Base-by-base conservation (phyloP, 2,329 filamentous ascomycete species). In the Aspergillus sclerotialis region DNA sequence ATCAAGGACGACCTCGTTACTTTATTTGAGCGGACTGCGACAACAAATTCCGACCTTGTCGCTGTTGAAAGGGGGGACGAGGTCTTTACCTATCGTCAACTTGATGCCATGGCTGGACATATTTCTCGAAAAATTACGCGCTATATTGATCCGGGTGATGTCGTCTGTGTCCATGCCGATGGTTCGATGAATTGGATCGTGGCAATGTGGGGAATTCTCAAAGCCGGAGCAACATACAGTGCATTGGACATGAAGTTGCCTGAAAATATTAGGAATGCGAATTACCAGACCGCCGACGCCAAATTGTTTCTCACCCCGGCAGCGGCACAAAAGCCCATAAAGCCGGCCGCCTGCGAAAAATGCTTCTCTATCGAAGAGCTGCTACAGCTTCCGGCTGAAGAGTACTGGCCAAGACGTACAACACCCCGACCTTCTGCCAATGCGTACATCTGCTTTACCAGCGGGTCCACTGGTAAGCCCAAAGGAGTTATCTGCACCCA, bases 401-500 rank as follows among this genome's bases (percentile, higher is more conserved):
- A 16, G 14, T 11, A 18, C 4, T 30, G 28, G 28, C 28, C 16
- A 12, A 30, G 10, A 7, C 28, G 21, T 12, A 21, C 29, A 10
- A n/a, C n/a, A n/a, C n/a, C n/a, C n/a, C n/a, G n/a, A n/a, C 24
- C 33, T 21, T 15, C 33, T 16, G 32, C 24, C 6, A 35, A 32
- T 12, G 64, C 63, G 0, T 71, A 65, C 35, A 17, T 70, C 0
- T 62, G 59, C 30, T 70, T 67, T 37, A 70, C 68, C 0, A 69
- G 64, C 2, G 67, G 67, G 0, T 44, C 43, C 3, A 48, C 43
- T 6, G 45, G 45, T 3, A 32, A 36, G 3, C 45, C 45, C 1
- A 46, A 46, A 32, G 44, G 44, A 1, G 38, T 46, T 1, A n/a
- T 37, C 5, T 63, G 55, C 37, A 42, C 37, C 1, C 64, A 69